Evolutionary conservation across 345 rosid species (phyloP).

Genomic region (Melaleuca quinquenervia): DNA sequence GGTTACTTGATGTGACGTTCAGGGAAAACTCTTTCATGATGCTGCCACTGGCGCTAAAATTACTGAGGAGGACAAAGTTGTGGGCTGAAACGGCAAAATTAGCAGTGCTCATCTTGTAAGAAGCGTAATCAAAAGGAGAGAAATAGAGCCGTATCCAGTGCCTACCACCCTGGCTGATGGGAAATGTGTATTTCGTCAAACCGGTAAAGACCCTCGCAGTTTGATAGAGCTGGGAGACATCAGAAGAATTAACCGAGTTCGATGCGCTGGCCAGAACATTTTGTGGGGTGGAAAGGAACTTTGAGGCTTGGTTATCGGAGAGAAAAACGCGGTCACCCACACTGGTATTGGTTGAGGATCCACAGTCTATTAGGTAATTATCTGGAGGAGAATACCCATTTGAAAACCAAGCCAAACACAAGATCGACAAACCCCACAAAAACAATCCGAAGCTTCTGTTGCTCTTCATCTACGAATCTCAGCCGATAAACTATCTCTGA

Average conservation of each 20-base stretch:
- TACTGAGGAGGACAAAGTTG: slow-evolving; percentile 39
- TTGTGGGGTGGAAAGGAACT: slow-evolving; percentile 30
- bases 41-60: slow-evolving; percentile 21
- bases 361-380: slow-evolving; percentile 74
- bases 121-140: slow-evolving; percentile 41
- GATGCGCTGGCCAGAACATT: slow-evolving; percentile 30
- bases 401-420: slow-evolving; percentile 29
- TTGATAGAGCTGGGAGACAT: slow-evolving; percentile 45
- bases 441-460: not conserved
- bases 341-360: slow-evolving; percentile 48
- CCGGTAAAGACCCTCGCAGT: slow-evolving; percentile 63
- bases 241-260: slow-evolving; percentile 16
- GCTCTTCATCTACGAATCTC: not conserved
- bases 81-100: slow-evolving; percentile 49
- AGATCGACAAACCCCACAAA: slow-evolving; percentile 20
- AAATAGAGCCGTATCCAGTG: slow-evolving; percentile 92
- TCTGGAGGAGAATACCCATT: slow-evolving; percentile 53
- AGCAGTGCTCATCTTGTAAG: slow-evolving; percentile 46
- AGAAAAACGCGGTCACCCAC: slow-evolving; percentile 45
- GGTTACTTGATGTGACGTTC: slow-evolving; percentile 29
- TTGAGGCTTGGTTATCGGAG: slow-evolving; percentile 50
- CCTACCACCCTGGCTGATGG: slow-evolving; percentile 40
- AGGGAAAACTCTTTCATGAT: slow-evolving; percentile 62
- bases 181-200: slow-evolving; percentile 51
- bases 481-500: not conserved